Conservation (phyloP, 495 filamentous ascomycete genomes). For the Monascus purpureus region DNA sequence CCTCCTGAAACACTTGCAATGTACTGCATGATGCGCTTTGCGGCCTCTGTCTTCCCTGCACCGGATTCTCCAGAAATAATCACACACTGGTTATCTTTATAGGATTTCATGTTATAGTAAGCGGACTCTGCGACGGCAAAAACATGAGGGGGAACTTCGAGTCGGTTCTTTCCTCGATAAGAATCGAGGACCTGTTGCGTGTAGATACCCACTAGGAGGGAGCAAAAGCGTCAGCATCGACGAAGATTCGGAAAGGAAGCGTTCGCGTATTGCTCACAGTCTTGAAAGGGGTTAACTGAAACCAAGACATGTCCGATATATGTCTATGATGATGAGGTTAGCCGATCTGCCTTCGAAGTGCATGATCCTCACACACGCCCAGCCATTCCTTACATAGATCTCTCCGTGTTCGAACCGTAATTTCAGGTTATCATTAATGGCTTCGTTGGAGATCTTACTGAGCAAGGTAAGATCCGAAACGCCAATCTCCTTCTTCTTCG, state of each 20-base stretch:
- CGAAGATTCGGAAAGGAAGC: slow-evolving; percentile 7
- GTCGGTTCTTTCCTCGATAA: slow-evolving; percentile 89
- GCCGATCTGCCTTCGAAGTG: slow-evolving; percentile 7
- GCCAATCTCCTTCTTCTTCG: slow-evolving; percentile 98
- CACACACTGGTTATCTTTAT: slow-evolving; percentile 98
- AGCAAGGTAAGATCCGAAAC: slow-evolving; percentile 96
- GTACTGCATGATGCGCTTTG: slow-evolving; percentile 98
- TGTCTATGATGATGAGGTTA: slow-evolving; percentile 42
- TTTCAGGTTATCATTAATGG: slow-evolving; percentile 98
- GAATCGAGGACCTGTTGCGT: slow-evolving; percentile 82
- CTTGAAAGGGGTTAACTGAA: slow-evolving; percentile 96
- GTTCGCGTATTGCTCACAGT: slow-evolving; percentile 41
- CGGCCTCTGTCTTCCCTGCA: slow-evolving; percentile 98
- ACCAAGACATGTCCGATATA: slow-evolving; percentile 99
- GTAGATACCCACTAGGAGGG: slow-evolving; percentile 74
- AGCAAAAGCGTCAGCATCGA: slow-evolving; percentile 6
- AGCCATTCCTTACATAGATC: slow-evolving; percentile 66
- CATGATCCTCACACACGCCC: slow-evolving; percentile 6
- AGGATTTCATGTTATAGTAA: slow-evolving; percentile 99
- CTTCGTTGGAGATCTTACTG: slow-evolving; percentile 96
- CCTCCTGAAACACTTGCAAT: slow-evolving; percentile 94
- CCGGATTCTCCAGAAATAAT: slow-evolving; percentile 99
- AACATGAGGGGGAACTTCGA: slow-evolving; percentile 93
- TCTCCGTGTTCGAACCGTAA: slow-evolving; percentile 91
- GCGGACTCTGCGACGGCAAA: slow-evolving; percentile 93